Conservation (phyloP, 805 yeast genomes). For the Zygosaccharomyces rouxii region DNA sequence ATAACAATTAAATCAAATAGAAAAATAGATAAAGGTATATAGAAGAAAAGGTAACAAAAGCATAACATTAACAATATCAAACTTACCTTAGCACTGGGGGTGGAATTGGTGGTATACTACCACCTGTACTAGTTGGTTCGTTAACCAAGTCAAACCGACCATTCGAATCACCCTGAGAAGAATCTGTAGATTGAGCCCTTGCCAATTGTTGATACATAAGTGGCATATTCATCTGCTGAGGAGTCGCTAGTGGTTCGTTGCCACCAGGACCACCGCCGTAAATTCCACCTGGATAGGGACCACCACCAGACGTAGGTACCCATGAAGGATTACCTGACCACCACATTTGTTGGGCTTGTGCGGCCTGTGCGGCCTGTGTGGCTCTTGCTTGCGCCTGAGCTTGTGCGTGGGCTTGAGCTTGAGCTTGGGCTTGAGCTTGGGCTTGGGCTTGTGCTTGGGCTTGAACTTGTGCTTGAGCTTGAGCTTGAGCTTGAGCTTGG, state of each 20-base stretch:
- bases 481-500: background rate
- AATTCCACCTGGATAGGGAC: background rate
- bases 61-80: background rate
- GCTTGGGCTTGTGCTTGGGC: constrained; percentile 3
- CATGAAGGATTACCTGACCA: constrained; percentile 1
- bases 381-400: constrained; percentile 1
- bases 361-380: constrained; percentile 1
- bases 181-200: background rate
- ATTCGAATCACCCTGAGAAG: background rate
- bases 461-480: background rate
- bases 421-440: constrained; percentile 1
- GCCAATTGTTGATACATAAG: constrained; percentile 3
- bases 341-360: constrained; percentile 2
- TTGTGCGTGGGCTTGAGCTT: constrained; percentile 2
- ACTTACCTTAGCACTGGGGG: constrained; percentile 19
- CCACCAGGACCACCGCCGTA: background rate
- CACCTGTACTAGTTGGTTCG: background rate
- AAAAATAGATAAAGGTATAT: background rate
- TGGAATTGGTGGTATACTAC: constrained; percentile 20
- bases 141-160: background rate
- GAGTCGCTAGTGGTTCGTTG: background rate
- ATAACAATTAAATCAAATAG: background rate
- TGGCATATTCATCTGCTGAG: background rate
- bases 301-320: background rate
- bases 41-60: background rate